Percentiles rank a stretch among this genome's conserved stretches.
Conservation (phyloP, 108 stramenopile genomes). For the Aurantiochytrium sp. region DNA sequence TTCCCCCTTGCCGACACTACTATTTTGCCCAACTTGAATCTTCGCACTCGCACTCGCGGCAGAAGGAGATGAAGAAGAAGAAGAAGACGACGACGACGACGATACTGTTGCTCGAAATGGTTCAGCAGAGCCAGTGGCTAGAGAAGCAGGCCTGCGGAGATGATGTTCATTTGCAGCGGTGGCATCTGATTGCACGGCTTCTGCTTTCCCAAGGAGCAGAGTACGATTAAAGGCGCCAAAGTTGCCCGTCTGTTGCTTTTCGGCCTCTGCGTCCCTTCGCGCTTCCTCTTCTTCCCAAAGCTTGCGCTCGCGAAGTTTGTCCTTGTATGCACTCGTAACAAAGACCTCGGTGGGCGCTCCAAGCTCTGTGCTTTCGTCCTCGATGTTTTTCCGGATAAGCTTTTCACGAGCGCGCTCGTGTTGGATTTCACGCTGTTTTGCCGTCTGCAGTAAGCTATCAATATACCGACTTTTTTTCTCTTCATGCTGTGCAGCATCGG, state of each 20-base stretch:
- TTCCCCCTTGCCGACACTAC: too few relatives aligned
- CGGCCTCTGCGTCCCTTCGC: neutral
- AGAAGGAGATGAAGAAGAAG: too few relatives aligned
- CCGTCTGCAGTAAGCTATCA: neutral
- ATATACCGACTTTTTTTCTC: neutral
- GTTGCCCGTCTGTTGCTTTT: neutral
- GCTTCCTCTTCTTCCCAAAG: neutral
- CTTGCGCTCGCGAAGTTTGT: neutral
- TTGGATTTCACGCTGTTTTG: neutral
- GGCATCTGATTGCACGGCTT: neutral
- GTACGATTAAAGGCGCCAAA: neutral
- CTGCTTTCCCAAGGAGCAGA: neutral
- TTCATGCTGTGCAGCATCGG: neutral
- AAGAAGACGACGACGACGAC: too few relatives aligned
- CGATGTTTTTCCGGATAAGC: neutral
- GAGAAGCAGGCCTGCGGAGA: neutral
- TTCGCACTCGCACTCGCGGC: too few relatives aligned
- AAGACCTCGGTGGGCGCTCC: neutral
- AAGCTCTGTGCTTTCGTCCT: neutral
- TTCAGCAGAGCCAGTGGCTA: too few relatives aligned
- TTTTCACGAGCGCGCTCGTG: neutral
- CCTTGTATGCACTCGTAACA: neutral
- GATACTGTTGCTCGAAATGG: too few relatives aligned
- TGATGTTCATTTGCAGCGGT: neutral
- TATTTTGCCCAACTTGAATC: too few relatives aligned